Conservation (phyloP, 441 rosid species). For the Erodium moschatum region DNA sequence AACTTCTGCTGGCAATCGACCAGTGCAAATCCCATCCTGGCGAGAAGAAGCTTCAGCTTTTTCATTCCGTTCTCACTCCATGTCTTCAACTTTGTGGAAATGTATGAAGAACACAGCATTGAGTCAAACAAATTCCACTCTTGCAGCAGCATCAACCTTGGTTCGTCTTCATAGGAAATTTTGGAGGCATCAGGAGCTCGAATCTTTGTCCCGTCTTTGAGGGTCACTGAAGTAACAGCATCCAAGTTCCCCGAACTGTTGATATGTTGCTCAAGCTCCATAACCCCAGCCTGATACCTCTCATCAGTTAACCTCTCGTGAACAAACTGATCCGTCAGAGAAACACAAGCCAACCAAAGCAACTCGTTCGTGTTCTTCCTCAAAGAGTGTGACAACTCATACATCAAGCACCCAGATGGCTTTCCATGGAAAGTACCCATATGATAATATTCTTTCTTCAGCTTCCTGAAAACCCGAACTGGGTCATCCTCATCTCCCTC, state of each 20-base stretch:
- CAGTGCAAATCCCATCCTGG: slow-evolving; percentile 84
- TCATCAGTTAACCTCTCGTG: slow-evolving; percentile 87
- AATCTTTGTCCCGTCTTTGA: slow-evolving; percentile 80
- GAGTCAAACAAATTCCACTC: slow-evolving; percentile 95
- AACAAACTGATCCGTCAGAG: slow-evolving; percentile 84
- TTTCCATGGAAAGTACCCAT: slow-evolving; percentile 91
- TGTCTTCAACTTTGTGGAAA: slow-evolving; percentile 74
- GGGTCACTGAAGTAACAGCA: slow-evolving; percentile 60
- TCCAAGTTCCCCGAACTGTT: slow-evolving; percentile 76
- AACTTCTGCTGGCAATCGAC: slow-evolving; percentile 89
- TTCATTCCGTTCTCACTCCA: slow-evolving; percentile 91
- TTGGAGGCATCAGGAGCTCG: slow-evolving; percentile 74
- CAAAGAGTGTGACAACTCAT: slow-evolving; percentile 59
- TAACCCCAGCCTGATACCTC: slow-evolving; percentile 85
- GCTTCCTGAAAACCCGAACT: slow-evolving; percentile 47
- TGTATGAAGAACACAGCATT: slow-evolving; percentile 79
- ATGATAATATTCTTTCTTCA: slow-evolving; percentile 61
- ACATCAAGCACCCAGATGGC: slow-evolving; percentile 80
- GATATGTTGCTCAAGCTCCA: slow-evolving; percentile 95
- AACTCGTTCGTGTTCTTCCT: slow-evolving; percentile 84
- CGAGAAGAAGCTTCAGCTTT: slow-evolving; percentile 85
- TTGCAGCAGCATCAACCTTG: slow-evolving; percentile 70
- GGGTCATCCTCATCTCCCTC: slow-evolving; percentile 40
- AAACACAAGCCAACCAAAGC: slow-evolving; percentile 90
- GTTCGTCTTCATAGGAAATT: slow-evolving; percentile 83